These are phyloP conservation scores for Dichomitus squalens DNA, from an alignment of 1,284 basidiomycete species.

Conservation along the genomic window DNA sequence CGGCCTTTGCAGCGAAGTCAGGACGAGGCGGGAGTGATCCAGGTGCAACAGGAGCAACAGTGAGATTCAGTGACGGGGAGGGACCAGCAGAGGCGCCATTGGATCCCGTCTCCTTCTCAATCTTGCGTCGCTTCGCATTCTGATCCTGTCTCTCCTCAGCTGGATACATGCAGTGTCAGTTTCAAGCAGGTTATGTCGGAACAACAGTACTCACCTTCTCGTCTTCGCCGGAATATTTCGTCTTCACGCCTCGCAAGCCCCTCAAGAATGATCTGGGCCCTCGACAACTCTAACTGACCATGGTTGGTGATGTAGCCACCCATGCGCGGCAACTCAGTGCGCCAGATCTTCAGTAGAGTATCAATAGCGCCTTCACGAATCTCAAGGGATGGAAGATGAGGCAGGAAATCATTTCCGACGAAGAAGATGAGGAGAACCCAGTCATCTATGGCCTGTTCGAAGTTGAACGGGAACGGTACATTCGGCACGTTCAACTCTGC, in stretches of 20 bases:
- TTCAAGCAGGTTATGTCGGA: not conserved
- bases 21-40: conserved; percentile 58
- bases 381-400: conserved; percentile 96
- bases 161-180: conserved; percentile 36
- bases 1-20: conserved; percentile 70
- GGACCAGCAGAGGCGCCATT: conserved; percentile 50
- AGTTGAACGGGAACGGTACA: conserved; percentile 86
- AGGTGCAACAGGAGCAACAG: conserved; percentile 45
- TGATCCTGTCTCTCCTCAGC: conserved; percentile 93
- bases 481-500: conserved; percentile 88
- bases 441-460: conserved; percentile 98
- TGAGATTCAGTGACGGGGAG: conserved; percentile 55
- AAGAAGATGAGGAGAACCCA: conserved; percentile 99
- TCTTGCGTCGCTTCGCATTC: conserved; percentile 84
- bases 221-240: conserved; percentile 91
- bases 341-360: conserved; percentile 95
- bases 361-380: conserved; percentile 99
- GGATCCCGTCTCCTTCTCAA: conserved; percentile 66
- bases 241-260: conserved; percentile 92
- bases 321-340: conserved; percentile 90
- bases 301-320: conserved; percentile 96
- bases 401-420: conserved; percentile 99
- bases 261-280: conserved; percentile 94
- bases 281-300: conserved; percentile 84
- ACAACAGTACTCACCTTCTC: conserved; percentile 72